Evolutionary conservation across 306 rosid genomes (phyloP).

Genomic region (Senna tora): DNA sequence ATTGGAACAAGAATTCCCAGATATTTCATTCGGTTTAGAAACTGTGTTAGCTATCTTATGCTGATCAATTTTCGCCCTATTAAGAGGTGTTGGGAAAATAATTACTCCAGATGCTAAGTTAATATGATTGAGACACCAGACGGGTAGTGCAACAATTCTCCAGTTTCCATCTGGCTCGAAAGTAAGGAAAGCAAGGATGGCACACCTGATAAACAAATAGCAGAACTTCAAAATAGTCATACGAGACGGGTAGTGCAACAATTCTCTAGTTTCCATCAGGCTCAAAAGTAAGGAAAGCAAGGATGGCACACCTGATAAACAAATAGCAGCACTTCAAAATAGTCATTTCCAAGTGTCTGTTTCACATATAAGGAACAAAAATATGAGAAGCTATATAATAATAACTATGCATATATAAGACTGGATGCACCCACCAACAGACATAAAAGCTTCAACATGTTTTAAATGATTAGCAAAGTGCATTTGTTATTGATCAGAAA

Average conservation of each 20-base stretch:
- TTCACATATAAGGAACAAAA: conserved; percentile 2
- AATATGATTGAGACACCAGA: conserved; percentile 43
- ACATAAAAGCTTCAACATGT: conserved; percentile 14
- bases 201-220: conserved; percentile 54
- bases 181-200: conserved; percentile 49
- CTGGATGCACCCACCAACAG: conserved; percentile 8
- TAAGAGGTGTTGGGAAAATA: conserved; percentile 57
- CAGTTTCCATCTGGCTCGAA: conserved; percentile 57
- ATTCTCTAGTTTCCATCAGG: conserved; percentile 63
- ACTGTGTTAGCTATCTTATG: conserved; percentile 55
- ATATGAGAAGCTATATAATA: conserved; percentile 23
- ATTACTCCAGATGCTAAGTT: conserved; percentile 45
- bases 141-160: conserved; percentile 60
- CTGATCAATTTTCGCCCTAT: conserved; percentile 48
- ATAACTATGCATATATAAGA: neutral
- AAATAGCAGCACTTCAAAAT: conserved; percentile 29
- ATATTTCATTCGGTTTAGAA: conserved; percentile 57
- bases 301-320: conserved; percentile 60
- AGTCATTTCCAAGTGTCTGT: conserved; percentile 30
- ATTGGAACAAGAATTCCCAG: conserved; percentile 48
- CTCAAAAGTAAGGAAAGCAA: conserved; percentile 47
- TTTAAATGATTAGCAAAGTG: neutral
- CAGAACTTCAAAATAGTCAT: conserved; percentile 33
- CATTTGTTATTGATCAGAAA: conserved; percentile 15
- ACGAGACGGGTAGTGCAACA: conserved; percentile 58